A percentile compares a stretch with the other conserved stretches of the same genome.
These are phyloP conservation scores for Fusarium brachygibbosum DNA, from an alignment of 2,329 filamentous ascomycete species.

Conservation along the genomic window DNA sequence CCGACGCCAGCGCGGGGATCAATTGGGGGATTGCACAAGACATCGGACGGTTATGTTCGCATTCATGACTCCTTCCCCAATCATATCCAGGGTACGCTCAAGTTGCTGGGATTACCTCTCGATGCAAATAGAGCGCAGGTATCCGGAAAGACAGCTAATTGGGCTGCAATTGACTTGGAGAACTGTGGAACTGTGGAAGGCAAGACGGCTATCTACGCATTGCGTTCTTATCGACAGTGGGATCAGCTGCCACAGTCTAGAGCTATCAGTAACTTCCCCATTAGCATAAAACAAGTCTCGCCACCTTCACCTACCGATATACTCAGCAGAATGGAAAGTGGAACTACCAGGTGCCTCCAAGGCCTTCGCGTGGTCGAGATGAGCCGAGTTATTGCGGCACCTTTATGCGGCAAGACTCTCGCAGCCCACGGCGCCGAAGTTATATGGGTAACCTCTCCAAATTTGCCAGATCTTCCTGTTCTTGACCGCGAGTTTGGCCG, in stretches of 20 bases:
- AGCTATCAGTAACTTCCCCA: constrained; percentile 61
- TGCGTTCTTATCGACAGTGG: constrained; percentile 66
- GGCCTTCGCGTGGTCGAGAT: constrained; percentile 79
- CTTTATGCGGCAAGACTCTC: constrained; percentile 74
- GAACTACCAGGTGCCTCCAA: constrained; percentile 55
- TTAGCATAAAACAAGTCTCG: constrained; percentile 56
- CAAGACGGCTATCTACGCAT: constrained; percentile 61
- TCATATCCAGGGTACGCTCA: constrained; percentile 60
- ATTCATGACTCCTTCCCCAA: constrained; percentile 68
- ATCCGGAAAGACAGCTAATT: constrained; percentile 53
- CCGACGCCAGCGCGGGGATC: constrained; percentile 54
- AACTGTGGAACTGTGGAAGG: constrained; percentile 55
- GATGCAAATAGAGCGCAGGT: constrained; percentile 57
- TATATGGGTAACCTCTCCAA: constrained; percentile 75
- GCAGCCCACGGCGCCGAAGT: constrained; percentile 80
- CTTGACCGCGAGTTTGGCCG: constrained; percentile 76
- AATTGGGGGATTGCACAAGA: constrained; percentile 66
- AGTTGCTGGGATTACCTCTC: constrained; percentile 57
- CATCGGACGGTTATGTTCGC: constrained; percentile 65
- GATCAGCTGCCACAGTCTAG: constrained; percentile 62
- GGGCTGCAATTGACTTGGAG: constrained; percentile 64
- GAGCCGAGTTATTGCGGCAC: constrained; percentile 79
- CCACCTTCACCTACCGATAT: constrained; percentile 18
- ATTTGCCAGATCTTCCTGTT: constrained; percentile 73
- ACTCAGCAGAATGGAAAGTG: background rate